These are phyloP conservation scores for Suhomyces yuchorum DNA, from an alignment of 1,139 yeast species.

Conservation along the genomic window DNA sequence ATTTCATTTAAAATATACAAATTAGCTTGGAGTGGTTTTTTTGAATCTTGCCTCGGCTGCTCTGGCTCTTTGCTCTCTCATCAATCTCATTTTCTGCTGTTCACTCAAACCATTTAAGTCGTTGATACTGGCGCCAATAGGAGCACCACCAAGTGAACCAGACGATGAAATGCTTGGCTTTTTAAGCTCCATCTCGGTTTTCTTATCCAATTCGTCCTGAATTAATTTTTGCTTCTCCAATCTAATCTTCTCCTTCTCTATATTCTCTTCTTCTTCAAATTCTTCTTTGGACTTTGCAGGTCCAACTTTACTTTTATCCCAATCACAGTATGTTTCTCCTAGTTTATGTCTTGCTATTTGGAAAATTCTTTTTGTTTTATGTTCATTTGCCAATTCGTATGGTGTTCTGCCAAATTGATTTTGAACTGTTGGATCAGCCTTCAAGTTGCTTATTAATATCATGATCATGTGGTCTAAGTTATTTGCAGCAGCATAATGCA, in stretches of 20 bases:
- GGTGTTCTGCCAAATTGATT: conserved; percentile 66
- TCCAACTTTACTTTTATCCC: conserved; percentile 72
- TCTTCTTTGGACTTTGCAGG: conserved; percentile 65
- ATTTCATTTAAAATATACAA: not conserved
- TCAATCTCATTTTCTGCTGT: conserved; percentile 71
- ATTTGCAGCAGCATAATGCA: conserved; percentile 76
- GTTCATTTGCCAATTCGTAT: conserved; percentile 52
- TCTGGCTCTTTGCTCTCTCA: conserved; percentile 93
- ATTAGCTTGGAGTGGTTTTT: conserved; percentile 3
- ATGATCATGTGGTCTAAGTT: conserved; percentile 71
- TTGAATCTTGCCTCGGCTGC: conserved; percentile 91
- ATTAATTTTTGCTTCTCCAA: conserved; percentile 41
- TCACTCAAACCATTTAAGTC: conserved; percentile 49
- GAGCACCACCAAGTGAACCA: conserved; percentile 32
- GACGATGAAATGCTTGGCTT: conserved; percentile 34
- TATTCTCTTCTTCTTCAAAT: conserved; percentile 47
- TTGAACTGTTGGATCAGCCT: conserved; percentile 65
- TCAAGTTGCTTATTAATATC: conserved; percentile 60
- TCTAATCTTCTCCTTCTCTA: conserved; percentile 33
- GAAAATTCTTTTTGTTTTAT: conserved; percentile 56
- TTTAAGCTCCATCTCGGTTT: conserved; percentile 42
- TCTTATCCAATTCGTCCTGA: conserved; percentile 44
- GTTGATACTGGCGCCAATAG: conserved; percentile 19
- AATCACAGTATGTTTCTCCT: conserved; percentile 71
- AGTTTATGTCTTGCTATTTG: conserved; percentile 66